Conservation (phyloP, 805 yeast genomes). For the Wickerhamomyces sydowiorum region DNA sequence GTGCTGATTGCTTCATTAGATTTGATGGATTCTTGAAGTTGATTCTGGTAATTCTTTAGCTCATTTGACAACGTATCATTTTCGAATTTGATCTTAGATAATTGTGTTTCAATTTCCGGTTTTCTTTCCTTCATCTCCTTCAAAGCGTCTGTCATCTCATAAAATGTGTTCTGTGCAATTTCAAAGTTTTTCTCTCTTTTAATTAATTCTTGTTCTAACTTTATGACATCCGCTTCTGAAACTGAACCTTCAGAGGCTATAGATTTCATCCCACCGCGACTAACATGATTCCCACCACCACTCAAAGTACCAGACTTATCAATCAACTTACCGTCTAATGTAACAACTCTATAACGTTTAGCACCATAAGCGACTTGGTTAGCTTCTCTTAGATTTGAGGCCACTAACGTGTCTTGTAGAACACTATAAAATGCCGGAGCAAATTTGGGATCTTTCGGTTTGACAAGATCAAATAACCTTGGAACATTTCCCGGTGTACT, state of each 20-base stretch:
- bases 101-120: constrained; percentile 61
- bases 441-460: constrained; percentile 61
- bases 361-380: constrained; percentile 81
- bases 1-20: constrained; percentile 15
- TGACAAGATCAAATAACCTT: constrained; percentile 77
- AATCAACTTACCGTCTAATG: constrained; percentile 85
- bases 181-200: constrained; percentile 51
- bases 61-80: constrained; percentile 55
- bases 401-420: constrained; percentile 82
- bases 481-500: constrained; percentile 73
- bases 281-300: constrained; percentile 81
- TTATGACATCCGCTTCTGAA: constrained; percentile 50
- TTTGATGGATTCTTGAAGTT: constrained; percentile 32
- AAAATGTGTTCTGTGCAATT: constrained; percentile 41
- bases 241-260: constrained; percentile 33
- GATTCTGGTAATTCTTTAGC: constrained; percentile 37
- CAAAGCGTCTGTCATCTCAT: constrained; percentile 56
- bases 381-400: constrained; percentile 72
- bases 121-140: constrained; percentile 53
- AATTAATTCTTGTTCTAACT: constrained; percentile 45
- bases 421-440: constrained; percentile 88
- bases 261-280: constrained; percentile 71
- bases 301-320: constrained; percentile 94
- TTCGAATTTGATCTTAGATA: constrained; percentile 58
- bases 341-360: constrained; percentile 81